Base-by-base conservation (phyloP, 2,329 filamentous ascomycete species). In the Colletotrichum chrysophilum region DNA sequence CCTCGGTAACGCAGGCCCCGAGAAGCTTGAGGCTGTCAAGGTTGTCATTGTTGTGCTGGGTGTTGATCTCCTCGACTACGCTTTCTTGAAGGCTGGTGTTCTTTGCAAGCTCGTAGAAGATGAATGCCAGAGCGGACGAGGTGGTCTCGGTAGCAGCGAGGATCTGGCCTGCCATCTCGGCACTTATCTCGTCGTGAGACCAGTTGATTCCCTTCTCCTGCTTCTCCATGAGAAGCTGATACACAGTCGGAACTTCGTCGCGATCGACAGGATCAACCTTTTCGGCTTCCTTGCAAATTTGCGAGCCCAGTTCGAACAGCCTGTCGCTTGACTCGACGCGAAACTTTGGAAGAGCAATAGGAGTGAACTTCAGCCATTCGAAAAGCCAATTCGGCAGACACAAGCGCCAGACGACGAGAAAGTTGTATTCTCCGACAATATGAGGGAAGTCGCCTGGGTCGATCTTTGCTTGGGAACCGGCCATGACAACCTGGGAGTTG, bases 101-200 rank as follows among this genome's bases (percentile, higher is more conserved):
- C 43, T 68, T 60, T 52, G 77, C 73, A 8, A 79, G 67, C 34
- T 77, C 56, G 66, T 79, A 79, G 14, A 77, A 75, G 34, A 79
- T 78, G 43, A 78, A 79, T 32, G 75, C 66, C 32, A 79, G 48
- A 13, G 77, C 75, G 14, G 77, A 79, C 28, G 77, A 78, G 7
- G 77, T 79, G 6, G 78, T 79, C 66, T 76, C 76, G 13, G 66
- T 78, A 18, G 75, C 77, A 16, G 78, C 74, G 18, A 77, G 74
- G 18, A 78, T 64, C 56, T 79, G 75, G 38, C 78, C 76, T 5
- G 77, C 78, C 71, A 79, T 77, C 66, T 78, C 78, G 56, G 74
- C 76, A 21, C 70, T 74, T 56, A 79, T 56, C 32, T 76, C 78
- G 24, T 75, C 9, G n/a, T 75, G 65, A 16, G 21, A 36, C 66